Conservation (phyloP, 257 asterid species). For the Mentha longifolia region DNA sequence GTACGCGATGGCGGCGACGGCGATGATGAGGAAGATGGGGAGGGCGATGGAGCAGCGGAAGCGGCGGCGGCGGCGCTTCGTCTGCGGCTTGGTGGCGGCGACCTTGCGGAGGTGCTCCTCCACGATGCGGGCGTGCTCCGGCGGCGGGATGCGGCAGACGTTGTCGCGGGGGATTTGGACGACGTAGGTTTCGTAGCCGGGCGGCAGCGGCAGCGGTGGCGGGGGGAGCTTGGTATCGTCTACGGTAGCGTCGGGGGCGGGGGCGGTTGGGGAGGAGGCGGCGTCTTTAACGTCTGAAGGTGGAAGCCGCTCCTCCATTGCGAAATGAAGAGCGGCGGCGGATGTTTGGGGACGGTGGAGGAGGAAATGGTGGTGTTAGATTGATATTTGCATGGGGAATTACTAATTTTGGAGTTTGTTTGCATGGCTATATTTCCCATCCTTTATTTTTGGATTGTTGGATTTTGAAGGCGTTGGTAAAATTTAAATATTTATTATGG, state of each 20-base stretch:
- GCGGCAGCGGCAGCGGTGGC: constrained; percentile 41
- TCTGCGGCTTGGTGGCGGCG: background rate
- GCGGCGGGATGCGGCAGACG: constrained; percentile 80
- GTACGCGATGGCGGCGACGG: constrained; percentile 14
- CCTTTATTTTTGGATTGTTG: background rate
- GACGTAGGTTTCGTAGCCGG: constrained; percentile 54
- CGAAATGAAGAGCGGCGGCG: constrained; percentile 63
- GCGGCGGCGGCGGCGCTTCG: background rate
- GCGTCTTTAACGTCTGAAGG: constrained; percentile 14
- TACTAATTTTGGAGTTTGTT: constrained; percentile 32
- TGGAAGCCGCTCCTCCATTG: constrained; percentile 75
- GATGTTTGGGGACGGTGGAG: constrained; percentile 15
- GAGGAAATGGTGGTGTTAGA: constrained; percentile 18
- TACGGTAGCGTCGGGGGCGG: constrained; percentile 28
- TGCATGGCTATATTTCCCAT: constrained; percentile 41
- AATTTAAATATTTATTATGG: background rate
- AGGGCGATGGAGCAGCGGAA: constrained; percentile 31
- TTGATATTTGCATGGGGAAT: constrained; percentile 29
- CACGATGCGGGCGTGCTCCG: constrained; percentile 65
- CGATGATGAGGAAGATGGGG: constrained; percentile 27
- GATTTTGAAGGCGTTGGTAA: background rate
- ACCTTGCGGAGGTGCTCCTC: constrained; percentile 41
- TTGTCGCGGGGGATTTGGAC: constrained; percentile 75
- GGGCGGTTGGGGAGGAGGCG: constrained; percentile 18
- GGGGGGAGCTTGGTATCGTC: constrained; percentile 48